Evolutionary conservation across 2,329 filamentous ascomycete genomes (phyloP).

Genomic region (Scedosporium boydii): DNA sequence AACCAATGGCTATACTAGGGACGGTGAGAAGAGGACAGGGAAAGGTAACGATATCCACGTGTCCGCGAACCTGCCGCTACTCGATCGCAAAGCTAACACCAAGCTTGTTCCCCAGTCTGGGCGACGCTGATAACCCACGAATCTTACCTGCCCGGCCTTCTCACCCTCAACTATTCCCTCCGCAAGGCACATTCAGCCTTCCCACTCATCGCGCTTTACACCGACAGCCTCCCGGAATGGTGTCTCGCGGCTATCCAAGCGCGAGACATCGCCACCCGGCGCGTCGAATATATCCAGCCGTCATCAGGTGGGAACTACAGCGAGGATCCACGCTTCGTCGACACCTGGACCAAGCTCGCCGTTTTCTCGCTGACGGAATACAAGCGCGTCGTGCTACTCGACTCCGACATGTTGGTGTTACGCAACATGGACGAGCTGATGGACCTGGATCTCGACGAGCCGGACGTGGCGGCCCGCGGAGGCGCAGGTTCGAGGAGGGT

Average conservation of each 20-base stretch:
- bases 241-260: conserved; percentile 60
- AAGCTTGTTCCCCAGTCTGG: conserved; percentile 54
- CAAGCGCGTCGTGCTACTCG: conserved; percentile 70
- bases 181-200: conserved; percentile 56
- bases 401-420: conserved; percentile 78
- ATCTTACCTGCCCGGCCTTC: conserved; percentile 69
- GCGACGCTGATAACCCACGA: conserved; percentile 80
- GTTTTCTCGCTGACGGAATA: conserved; percentile 71
- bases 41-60: not conserved
- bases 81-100: not conserved
- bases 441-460: conserved; percentile 62
- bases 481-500: conserved; percentile 44
- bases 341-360: conserved; percentile 82
- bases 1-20: not conserved
- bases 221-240: conserved; percentile 59
- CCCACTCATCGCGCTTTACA: conserved; percentile 76
- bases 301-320: conserved; percentile 55
- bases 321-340: conserved; percentile 76
- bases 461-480: conserved; percentile 5
- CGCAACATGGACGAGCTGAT: conserved; percentile 90
- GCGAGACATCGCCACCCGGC: conserved; percentile 60
- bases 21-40: not conserved
- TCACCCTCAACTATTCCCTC: conserved; percentile 73
- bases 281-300: conserved; percentile 65
- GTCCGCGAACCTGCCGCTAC: not conserved